Evolutionary conservation across 2,329 filamentous ascomycete species (phyloP).

Genomic region (Stemphylium lycopersici): DNA sequence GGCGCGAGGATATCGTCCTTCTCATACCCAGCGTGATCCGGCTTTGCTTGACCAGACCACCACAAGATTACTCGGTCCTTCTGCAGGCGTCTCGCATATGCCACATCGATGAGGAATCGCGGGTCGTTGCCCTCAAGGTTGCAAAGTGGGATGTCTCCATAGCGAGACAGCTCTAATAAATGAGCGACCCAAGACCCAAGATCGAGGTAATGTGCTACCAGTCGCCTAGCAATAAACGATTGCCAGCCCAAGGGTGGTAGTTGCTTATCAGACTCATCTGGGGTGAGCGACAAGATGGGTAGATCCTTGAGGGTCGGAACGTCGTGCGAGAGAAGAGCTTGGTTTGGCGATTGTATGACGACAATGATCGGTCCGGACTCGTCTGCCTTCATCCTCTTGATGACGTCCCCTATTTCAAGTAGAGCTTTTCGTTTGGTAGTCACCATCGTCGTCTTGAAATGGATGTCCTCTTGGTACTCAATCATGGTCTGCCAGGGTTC

Average conservation of each 20-base stretch:
- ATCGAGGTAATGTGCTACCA: constrained; percentile 89
- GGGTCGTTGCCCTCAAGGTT: constrained; percentile 95
- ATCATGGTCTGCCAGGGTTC: constrained; percentile 81
- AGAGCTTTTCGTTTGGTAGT: constrained; percentile 89
- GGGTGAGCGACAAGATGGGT: constrained; percentile 79
- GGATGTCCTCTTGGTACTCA: constrained; percentile 82
- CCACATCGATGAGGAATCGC: constrained; percentile 91
- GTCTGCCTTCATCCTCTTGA: constrained; percentile 90
- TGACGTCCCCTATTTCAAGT: constrained; percentile 82
- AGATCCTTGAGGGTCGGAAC: constrained; percentile 84
- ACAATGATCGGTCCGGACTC: constrained; percentile 80
- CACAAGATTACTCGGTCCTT: constrained; percentile 93
- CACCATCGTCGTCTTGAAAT: constrained; percentile 85
- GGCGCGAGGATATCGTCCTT: constrained; percentile 85
- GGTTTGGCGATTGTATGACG: constrained; percentile 88
- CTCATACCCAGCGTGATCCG: constrained; percentile 95
- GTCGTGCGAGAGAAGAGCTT: constrained; percentile 79
- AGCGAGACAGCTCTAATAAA: constrained; percentile 83
- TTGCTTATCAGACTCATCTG: constrained; percentile 82
- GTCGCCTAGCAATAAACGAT: constrained; percentile 79
- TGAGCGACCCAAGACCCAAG: constrained; percentile 93
- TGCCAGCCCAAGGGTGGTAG: constrained; percentile 95
- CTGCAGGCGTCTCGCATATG: constrained; percentile 88
- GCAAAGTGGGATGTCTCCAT: constrained; percentile 92
- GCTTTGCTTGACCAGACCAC: constrained; percentile 88